A percentile compares a stretch with the other conserved stretches of the same genome.
Conservation (phyloP, 352 stramenopile genomes). For the Pythium vanterpoolii region DNA sequence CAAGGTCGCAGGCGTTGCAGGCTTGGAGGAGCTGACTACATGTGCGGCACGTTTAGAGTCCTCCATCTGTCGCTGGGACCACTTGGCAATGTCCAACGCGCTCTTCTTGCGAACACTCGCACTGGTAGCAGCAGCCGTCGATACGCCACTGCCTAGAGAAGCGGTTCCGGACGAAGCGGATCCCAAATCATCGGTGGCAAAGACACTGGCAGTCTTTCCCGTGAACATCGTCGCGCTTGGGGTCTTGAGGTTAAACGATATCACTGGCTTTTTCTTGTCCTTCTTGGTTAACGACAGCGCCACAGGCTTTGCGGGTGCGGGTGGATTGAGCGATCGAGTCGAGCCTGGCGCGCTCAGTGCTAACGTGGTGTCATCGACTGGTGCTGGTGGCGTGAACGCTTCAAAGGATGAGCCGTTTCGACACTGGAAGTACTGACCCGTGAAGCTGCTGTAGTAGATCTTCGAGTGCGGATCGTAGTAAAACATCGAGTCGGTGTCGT, state of each 20-base stretch:
- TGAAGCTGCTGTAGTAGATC: slow-evolving; percentile 74
- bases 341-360: not conserved
- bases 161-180: not conserved
- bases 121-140: slow-evolving; percentile 19
- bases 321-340: not conserved
- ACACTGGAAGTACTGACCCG: slow-evolving; percentile 62
- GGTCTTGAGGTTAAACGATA: slow-evolving; percentile 61
- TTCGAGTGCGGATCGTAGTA: slow-evolving; percentile 77
- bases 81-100: slow-evolving; percentile 80
- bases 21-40: too few species aligned
- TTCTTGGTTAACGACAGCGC: slow-evolving; percentile 33
- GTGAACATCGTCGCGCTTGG: not conserved
- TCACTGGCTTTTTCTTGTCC: slow-evolving; percentile 66
- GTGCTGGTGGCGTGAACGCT: slow-evolving; percentile 41
- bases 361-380: slow-evolving; percentile 36
- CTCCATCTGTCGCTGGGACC: slow-evolving; percentile 49
- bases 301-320: slow-evolving; percentile 7
- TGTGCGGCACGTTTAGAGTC: slow-evolving; percentile 12
- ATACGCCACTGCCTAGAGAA: slow-evolving; percentile 5
- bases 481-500: slow-evolving; percentile 80
- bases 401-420: slow-evolving; percentile 40
- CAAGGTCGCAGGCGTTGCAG: not conserved
- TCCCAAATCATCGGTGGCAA: not conserved
- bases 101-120: slow-evolving; percentile 65
- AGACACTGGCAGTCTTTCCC: slow-evolving; percentile 12